phyloP scores from a whole-genome alignment of 2,329 filamentous ascomycete species.

The Claviceps pusilla region DNA sequence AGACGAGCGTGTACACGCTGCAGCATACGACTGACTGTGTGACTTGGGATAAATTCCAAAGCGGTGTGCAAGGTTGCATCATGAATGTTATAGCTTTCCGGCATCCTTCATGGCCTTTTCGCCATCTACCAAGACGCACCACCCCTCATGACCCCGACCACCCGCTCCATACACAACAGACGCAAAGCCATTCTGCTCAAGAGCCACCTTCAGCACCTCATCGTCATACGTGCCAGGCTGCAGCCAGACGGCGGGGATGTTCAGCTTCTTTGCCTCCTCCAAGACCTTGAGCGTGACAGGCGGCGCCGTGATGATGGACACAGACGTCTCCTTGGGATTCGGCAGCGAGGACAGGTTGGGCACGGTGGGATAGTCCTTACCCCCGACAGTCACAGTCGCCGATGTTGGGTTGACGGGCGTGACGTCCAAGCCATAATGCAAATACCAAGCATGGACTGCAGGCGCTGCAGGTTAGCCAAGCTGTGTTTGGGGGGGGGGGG shows the following conservation, averaged over 20 bases:
- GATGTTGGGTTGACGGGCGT: slow-evolving; percentile 70
- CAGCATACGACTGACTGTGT: not conserved
- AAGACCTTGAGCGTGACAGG: slow-evolving; percentile 58
- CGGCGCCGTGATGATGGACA: slow-evolving; percentile 82
- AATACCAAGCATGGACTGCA: slow-evolving; percentile 81
- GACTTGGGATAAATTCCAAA: not conserved
- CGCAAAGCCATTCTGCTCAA: slow-evolving; percentile 44
- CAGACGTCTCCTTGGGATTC: slow-evolving; percentile 52
- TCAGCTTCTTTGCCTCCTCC: slow-evolving; percentile 58
- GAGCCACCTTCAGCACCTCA: slow-evolving; percentile 55
- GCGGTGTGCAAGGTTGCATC: too few species aligned
- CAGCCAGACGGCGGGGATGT: slow-evolving; percentile 66
- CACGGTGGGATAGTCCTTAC: slow-evolving; percentile 46
- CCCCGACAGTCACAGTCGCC: slow-evolving; percentile 45
- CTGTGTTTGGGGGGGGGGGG: not conserved
- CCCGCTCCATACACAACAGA: slow-evolving; percentile 54
- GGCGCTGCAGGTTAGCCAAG: not conserved
- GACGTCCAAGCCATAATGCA: slow-evolving; percentile 56
- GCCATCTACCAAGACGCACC: slow-evolving; percentile 79
- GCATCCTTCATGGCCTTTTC: slow-evolving; percentile 45
- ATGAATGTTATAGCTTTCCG: slow-evolving; percentile 30
- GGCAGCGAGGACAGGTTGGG: slow-evolving; percentile 50
- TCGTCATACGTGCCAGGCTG: slow-evolving; percentile 83
- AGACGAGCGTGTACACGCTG: too few species aligned
- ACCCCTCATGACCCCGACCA: slow-evolving; percentile 55